Evolutionary conservation across 805 yeast genomes (phyloP), one percentile per base, ranked within the genome.

Genomic region (Saturnispora hagleri): DNA sequence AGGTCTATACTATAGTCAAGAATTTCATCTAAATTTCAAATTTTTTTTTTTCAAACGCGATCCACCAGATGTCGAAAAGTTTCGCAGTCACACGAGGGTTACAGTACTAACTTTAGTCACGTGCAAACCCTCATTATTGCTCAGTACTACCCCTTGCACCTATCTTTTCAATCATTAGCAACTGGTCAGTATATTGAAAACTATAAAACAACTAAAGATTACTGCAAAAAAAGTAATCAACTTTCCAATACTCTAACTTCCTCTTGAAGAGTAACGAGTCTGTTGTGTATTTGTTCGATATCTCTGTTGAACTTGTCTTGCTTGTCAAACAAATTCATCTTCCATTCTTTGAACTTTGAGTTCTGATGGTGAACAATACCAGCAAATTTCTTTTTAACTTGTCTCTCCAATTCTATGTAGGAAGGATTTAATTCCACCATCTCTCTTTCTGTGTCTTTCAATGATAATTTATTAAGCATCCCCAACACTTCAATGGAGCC

Each of bases 341-440:
- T 81, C 87, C 88, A 82, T 33, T 75, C 80, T 60, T 76, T 77
- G 56, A 83, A 82, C 55, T 77, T 74, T 46, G 62, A 67, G 55
- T 82, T 87, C 60, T 84, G 84, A 3, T 60, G 51, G 13, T 66
- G 61, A 42, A 79, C 74, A 24, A 72, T 61, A 18, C 69, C 74
- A 22, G 73, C 68, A 50, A 74, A 76, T 51, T 67, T 70, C 52
- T 65, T 69, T 58, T 74, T 76, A 56, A 76, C 63, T 41, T 67
- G 62, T 48, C 67, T 61, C 58, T 76, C 79, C 51, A 69, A 67
- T 36, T 73, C 74, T 31, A 75, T 60, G 54, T 68, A 77, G 12
- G 73, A 67, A 4, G 82, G 80, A 55, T 72, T 71, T 66, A 73
- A 67, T 50, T 73, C 75, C 24, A 70, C 60, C 18, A 74, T 53